Evolutionary conservation across 1,284 basidiomycete genomes (phyloP), one percentile per base, ranked within the genome.

Genomic region (Schizopora paradoxa): DNA sequence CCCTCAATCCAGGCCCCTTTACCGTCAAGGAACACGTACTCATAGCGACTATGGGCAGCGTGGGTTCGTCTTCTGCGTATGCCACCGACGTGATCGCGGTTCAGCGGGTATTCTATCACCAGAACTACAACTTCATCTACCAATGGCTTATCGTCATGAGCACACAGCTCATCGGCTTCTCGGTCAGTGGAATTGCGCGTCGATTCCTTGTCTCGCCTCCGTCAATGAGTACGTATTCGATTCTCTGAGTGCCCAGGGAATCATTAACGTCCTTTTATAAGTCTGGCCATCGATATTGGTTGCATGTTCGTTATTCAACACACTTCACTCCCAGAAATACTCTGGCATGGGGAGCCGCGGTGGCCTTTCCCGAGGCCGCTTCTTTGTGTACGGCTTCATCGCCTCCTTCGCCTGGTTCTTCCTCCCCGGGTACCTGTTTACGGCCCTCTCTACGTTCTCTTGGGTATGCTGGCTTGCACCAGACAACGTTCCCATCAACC

Each of bases 381-480:
- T 78, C 62, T 76, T 82, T 60, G 40, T 62, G 41, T 74, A 66
- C 47, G 66, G 60, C 0, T 68, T 70, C 33, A 19, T 58, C 4
- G 66, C 58, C 8, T 68, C 72, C 4, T 48, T 72, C 72, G 10
- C 59, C 74, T n/a, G 72, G 75, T 53, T 70, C 49, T 68, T 68
- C 49, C 58, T 73, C 51, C 79, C 80, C 2, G 75, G 73, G 22
- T 75, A 73, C 53, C 47, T 72, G 33, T 66, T 72, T 59, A 56
- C 58, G 36, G 52, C 48, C 19, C 37, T 40, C 19, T 40, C 37
- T 7, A 22, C 76, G 60, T 87, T 87, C 62, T 79, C 79, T 0
- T 91, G 79, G 75, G 71, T 80, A 7, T 87, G 83, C 65, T 90
- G 87, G 86, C 79, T 86, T 48, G 75, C 69, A 7, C 90, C 90